A percentile compares a stretch with the other conserved stretches of the same genome.
These are phyloP conservation scores for Epichloe sp. DNA, from an alignment of 2,329 filamentous ascomycete species.

Conservation along the genomic window DNA sequence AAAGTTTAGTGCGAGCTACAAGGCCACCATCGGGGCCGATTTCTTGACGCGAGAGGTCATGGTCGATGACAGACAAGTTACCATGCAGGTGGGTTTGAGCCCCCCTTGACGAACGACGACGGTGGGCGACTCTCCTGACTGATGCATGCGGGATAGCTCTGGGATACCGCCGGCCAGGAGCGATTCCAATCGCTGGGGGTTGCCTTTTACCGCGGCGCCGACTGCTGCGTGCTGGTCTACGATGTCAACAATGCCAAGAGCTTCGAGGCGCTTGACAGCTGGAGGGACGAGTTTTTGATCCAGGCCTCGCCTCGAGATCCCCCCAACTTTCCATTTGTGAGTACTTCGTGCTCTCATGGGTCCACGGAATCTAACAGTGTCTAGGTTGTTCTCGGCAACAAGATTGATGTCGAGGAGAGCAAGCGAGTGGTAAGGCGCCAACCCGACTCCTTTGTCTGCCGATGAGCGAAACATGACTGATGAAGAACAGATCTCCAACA, in stretches of 20 bases:
- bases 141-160: slow-evolving; percentile 48
- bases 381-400: slow-evolving; percentile 91
- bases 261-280: slow-evolving; percentile 95
- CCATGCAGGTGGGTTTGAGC: slow-evolving; percentile 66
- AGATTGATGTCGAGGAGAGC: slow-evolving; percentile 96
- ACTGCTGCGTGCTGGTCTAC: slow-evolving; percentile 96
- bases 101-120: too few species aligned
- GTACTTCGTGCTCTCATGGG: slow-evolving; percentile 18
- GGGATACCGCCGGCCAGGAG: slow-evolving; percentile 96
- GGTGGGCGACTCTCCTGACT: not conserved
- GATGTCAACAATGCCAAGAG: slow-evolving; percentile 99
- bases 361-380: slow-evolving; percentile 10
- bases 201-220: slow-evolving; percentile 91
- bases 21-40: slow-evolving; percentile 96
- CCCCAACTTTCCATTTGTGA: slow-evolving; percentile 96
- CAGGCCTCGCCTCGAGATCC: slow-evolving; percentile 94
- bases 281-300: slow-evolving; percentile 96
- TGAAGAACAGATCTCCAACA: slow-evolving; percentile 62
- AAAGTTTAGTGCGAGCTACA: slow-evolving; percentile 99
- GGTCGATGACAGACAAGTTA: slow-evolving; percentile 92
- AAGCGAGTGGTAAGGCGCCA: slow-evolving; percentile 62
- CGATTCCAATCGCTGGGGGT: slow-evolving; percentile 95
- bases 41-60: slow-evolving; percentile 97
- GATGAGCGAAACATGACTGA: not conserved
- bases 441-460: not conserved